Base-by-base conservation (phyloP, 768 basidiomycete genomes). In the Termitomyces sp. region DNA sequence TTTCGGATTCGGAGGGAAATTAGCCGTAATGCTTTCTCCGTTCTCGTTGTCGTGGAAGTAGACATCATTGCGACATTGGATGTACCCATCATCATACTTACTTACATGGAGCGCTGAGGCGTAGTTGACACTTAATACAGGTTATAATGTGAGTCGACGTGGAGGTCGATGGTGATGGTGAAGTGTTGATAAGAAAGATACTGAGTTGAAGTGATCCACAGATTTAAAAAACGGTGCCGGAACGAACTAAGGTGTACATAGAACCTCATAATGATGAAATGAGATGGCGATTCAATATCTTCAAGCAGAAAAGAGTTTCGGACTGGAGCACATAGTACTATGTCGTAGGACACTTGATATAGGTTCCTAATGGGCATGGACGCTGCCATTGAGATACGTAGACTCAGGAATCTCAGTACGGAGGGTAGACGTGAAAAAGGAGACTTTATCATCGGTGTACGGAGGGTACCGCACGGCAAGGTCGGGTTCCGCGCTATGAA, bases 381-480 rank as follows among this genome's bases (percentile, higher is more conserved):
- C 23, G 38, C 42, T 50, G 27, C 36, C 38, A 7, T 51, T 48
- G 39, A 29, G 41, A 20, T 22, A 15, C 1, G n/a, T 3, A 38
- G 54, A 53, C 32, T 53, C 40, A 1, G 71, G 71, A 41, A 73
- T 69, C 22, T 58, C 55, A 6, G 55, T 40, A 16, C 60, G 49
- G 18, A 67, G 54, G 1, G 36, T 41, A 11, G 52, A 62, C 2
- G 64, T 51, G 49, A 78, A 64, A 51, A 71, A 54, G 2, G 66
- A 66, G 10, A 72, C 48, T 15, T 70, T 68, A 22, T 73, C 68
- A n/a, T 68, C 54, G 2, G 76, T 75, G 51, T 82, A 81, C 0
- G 83, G 83, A 6, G 82, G 79, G 63, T 84, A 85, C 1, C 82
- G 75, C 7, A 64, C 56, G 1, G 61, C 65, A 32, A 79, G 55